Conservation (phyloP, 75 land plant species). For the Cupressus sempervirens region DNA sequence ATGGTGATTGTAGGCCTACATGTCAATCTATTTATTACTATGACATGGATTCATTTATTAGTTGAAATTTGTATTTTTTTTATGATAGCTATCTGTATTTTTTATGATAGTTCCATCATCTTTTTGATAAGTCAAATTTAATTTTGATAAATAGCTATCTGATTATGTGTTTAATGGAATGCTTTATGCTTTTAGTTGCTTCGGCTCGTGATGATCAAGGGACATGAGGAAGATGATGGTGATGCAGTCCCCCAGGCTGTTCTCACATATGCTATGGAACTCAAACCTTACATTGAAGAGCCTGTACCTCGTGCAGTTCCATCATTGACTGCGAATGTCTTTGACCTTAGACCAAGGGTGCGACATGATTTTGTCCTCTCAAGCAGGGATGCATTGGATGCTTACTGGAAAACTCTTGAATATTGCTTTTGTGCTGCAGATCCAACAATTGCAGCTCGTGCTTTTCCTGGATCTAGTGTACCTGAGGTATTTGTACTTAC, state of each 20-base stretch:
- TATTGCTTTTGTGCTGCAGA: constrained; percentile 74
- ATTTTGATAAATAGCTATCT: neutral
- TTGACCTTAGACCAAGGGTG: constrained; percentile 52
- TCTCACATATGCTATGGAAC: constrained; percentile 80
- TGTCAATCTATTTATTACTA: neutral
- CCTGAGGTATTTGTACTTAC: constrained; percentile 57
- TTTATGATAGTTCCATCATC: neutral
- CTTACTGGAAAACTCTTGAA: constrained; percentile 92
- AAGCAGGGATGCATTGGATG: constrained; percentile 59
- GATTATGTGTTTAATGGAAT: neutral
- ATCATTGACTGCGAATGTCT: constrained; percentile 31
- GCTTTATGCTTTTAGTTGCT: constrained; percentile 40
- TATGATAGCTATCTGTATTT: neutral
- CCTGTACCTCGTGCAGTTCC: constrained; percentile 42
- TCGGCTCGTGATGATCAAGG: constrained; percentile 36
- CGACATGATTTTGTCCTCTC: constrained; percentile 83
- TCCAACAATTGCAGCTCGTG: constrained; percentile 54
- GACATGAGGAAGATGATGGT: constrained; percentile 9
- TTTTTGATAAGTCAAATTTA: neutral
- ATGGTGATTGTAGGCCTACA: no score
- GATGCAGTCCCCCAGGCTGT: constrained; percentile 29
- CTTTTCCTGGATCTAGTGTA: constrained; percentile 93
- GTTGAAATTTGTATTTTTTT: neutral
- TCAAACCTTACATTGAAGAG: constrained; percentile 83
- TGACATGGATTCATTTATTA: neutral